phyloP scores from a whole-genome alignment of 768 basidiomycete genomes.

The Tylopilus felleus region DNA sequence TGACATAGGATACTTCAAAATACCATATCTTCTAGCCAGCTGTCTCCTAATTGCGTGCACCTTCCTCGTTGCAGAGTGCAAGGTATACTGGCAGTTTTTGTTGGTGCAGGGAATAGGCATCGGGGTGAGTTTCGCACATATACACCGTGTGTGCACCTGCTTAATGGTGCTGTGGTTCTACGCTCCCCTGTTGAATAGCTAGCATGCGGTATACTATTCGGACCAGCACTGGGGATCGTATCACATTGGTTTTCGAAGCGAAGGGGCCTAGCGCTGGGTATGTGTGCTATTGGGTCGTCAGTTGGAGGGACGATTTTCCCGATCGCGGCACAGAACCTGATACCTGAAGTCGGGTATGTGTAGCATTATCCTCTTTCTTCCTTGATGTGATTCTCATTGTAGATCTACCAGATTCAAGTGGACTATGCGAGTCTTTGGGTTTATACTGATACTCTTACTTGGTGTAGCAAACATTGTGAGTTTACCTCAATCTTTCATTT shows the following conservation, averaged over 20 bases:
- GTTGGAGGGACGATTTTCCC: conserved; percentile 70
- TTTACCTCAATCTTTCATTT: not conserved
- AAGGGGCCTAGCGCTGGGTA: conserved; percentile 55
- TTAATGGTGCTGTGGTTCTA: not conserved
- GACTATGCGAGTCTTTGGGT: conserved; percentile 71
- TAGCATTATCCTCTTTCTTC: not conserved
- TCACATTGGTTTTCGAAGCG: conserved; percentile 72
- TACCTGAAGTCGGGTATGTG: conserved; percentile 53
- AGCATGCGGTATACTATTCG: conserved; percentile 57
- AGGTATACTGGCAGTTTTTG: conserved; percentile 72
- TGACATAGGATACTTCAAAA: conserved; percentile 65
- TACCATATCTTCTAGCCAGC: conserved; percentile 47
- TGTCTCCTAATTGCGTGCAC: conserved; percentile 50
- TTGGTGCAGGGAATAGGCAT: conserved; percentile 68
- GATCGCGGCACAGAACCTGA: conserved; percentile 52
- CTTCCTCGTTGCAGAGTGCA: conserved; percentile 70
- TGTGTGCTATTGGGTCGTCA: conserved; percentile 63
- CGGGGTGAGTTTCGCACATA: conserved; percentile 44
- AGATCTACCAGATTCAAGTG: conserved; percentile 65
- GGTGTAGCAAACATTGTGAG: conserved; percentile 52
- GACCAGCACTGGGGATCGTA: conserved; percentile 54
- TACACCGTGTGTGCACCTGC: not conserved
- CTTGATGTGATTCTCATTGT: not conserved
- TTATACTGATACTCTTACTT: conserved; percentile 53
- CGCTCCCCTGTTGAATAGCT: conserved; percentile 13